A percentile compares a stretch with the other conserved stretches of the same genome.
Evolutionary conservation across 768 basidiomycete genomes (phyloP).

Genomic region (Terana coerulea): DNA sequence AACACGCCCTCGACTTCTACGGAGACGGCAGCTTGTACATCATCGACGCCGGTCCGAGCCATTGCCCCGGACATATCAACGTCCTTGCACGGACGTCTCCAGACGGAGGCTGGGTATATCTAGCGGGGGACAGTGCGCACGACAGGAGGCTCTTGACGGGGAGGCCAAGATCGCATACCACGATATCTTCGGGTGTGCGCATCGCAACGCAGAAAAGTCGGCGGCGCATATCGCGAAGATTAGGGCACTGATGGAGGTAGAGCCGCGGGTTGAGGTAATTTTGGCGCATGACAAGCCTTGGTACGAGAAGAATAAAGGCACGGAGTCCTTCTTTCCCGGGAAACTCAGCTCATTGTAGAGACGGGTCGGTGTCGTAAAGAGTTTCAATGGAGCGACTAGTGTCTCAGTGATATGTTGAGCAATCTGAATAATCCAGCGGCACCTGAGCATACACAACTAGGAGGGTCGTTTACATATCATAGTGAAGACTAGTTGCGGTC

Average conservation of each 20-base stretch:
- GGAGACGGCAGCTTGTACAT: slow-evolving; percentile 58
- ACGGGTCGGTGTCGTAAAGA: no score
- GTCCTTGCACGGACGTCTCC: slow-evolving; percentile 50
- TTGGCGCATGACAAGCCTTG: slow-evolving; percentile 7
- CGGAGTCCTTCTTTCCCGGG: no score
- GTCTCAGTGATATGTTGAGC: no score
- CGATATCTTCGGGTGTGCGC: not conserved
- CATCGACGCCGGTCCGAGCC: slow-evolving; percentile 56
- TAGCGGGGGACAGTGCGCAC: slow-evolving; percentile 54
- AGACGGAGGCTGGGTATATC: slow-evolving; percentile 51
- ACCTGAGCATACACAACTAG: no score
- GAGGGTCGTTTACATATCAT: no score
- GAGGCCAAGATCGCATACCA: slow-evolving; percentile 34
- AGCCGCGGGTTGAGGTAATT: slow-evolving; percentile 4
- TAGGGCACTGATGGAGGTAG: not conserved
- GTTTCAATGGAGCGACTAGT: no score
- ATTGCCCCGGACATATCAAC: slow-evolving; percentile 53
- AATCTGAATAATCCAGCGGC: no score
- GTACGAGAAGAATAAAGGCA: slow-evolving; percentile 1
- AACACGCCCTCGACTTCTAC: slow-evolving; percentile 47
- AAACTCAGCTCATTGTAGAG: no score
- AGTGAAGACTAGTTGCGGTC: no score
- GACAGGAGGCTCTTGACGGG: slow-evolving; percentile 47
- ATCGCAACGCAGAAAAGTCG: not conserved
- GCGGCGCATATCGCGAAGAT: not conserved